Base-by-base conservation (phyloP, 2,329 filamentous ascomycete species). In the Penicillium decumbens region DNA sequence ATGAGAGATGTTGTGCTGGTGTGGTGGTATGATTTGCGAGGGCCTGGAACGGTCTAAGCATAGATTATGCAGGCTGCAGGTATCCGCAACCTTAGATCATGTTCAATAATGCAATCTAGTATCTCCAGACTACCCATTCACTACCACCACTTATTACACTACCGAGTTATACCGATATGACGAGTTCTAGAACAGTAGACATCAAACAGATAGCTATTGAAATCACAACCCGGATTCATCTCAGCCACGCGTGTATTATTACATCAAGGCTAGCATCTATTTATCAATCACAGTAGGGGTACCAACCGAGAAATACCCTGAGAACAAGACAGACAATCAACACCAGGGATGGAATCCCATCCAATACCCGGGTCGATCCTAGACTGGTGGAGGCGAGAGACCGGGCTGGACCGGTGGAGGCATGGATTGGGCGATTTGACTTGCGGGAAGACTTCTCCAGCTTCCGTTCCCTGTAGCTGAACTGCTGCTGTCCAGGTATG, bases 21-120 rank as follows among this genome's bases (percentile, higher is more conserved):
- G n/a, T 37, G n/a, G 7, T 35, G 15, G 27, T 28, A 9, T 27
- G 12, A 6, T 1, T 35, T 18, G 10, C 7, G 15, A 18, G 15
- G 15, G 32, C 8, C 32, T 35, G 32, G 32, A 35, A 15, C 15
- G 32, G 15, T 20, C 32, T 10, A 4, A 10, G 15, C 15, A 3
- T 8, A 33, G n/a, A 47, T 12, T 33, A 24, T 53, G 47, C 38
- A 51, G 15, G 24, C 40, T 54, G 51, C 51, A 51, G 45, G 28
- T 49, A 51, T 51, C 49, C 51, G 49, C 43, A 27, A 45, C 39
- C 30, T 25, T 18, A 18, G 15, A 23, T 23, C 4, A 23, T 23
- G 20, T 4, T 23, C 20, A 23, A 23, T 23, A 2, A 23, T 23
- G 20, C 20, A 23, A 23, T 23, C 20, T 2, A 23, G 20, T 23